Evolutionary conservation across 768 basidiomycete species (phyloP), one percentile per base, ranked within the genome.

Genomic region (Pleurotus sapidus): DNA sequence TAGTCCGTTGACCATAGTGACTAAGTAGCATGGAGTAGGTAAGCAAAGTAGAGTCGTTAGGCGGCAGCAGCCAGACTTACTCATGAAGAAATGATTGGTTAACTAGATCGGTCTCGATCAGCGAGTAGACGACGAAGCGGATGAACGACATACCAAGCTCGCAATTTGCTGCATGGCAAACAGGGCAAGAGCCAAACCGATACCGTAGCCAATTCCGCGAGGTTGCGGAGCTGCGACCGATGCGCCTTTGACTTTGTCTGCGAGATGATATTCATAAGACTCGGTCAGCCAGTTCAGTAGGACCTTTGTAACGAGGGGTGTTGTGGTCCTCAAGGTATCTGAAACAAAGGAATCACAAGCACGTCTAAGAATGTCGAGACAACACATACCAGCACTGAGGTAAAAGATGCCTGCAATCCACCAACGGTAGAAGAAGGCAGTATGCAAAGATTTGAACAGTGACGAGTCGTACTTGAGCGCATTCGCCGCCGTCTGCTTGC

Each of bases 121-220:
- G 25, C 39, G 11, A 18, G 17, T 27, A 9, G 30, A 46, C 9
- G 5, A 30, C 17, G 9, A 37, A n/a, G 12, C 12, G 24, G 56
- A n/a, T 46, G 3, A 8, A 15, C 34, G 38, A 37, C 60, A 49
- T 58, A 73, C 73, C 67, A 73, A 61, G 63, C 73, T 73, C 25
- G 73, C 63, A 24, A 61, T 61, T 58, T 73, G 77, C 69, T 81
- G 80, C 82, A 83, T 84, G 2, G 65, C 70, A 57, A 81, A 82
- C 15, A 83, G 61, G 6, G 70, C 82, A 38, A 81, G 67, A 3
- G 76, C 81, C 5, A 83, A 61, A 2, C 82, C 83, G 48, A 84
- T 77, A 0, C 82, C 82, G 62, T 79, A 79, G 0, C 82, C 82
- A n/a, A 83, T 71, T 4, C 74, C 74, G 37, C 65, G 67, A 1